Evolutionary conservation across 768 basidiomycete genomes (phyloP).

Genomic region (Russula sp.): DNA sequence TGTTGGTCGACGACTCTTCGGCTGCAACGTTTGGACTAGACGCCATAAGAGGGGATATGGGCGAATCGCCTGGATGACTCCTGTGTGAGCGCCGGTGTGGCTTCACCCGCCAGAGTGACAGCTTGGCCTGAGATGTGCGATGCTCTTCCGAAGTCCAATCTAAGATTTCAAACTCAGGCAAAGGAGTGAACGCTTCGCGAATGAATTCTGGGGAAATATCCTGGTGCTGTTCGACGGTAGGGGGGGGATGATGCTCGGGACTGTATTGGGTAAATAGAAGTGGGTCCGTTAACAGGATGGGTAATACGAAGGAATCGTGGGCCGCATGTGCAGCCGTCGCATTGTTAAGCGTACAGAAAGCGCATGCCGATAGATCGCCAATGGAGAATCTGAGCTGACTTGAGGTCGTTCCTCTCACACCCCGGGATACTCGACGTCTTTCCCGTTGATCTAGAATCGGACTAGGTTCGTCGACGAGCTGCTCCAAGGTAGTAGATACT

Average conservation of each 20-base stretch:
- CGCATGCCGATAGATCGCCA: slow-evolving; percentile 53
- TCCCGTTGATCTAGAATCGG: background rate
- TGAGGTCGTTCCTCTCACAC: slow-evolving; percentile 16
- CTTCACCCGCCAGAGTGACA: slow-evolving; percentile 59
- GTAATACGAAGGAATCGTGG: slow-evolving; percentile 39
- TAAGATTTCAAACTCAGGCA: slow-evolving; percentile 52
- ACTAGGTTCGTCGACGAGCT: slow-evolving; percentile 6
- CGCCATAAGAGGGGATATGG: background rate
- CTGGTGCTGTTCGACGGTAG: background rate
- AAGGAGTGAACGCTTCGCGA: slow-evolving; percentile 11
- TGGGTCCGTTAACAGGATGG: slow-evolving; percentile 72
- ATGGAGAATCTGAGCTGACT: slow-evolving; percentile 30
- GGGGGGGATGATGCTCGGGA: slow-evolving; percentile 39
- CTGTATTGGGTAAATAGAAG: slow-evolving; percentile 55
- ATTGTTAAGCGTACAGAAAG: slow-evolving; percentile 34
- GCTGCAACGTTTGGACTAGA: background rate
- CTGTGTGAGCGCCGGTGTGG: slow-evolving; percentile 21
- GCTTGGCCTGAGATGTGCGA: slow-evolving; percentile 41
- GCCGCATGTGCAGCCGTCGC: background rate
- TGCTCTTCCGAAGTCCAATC: slow-evolving; percentile 55
- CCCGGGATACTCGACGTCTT: slow-evolving; percentile 5
- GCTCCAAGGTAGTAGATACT: slow-evolving; percentile 16
- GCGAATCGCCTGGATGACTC: background rate
- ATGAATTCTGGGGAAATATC: slow-evolving; percentile 5
- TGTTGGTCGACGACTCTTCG: background rate